Evolutionary conservation across 1,284 basidiomycete genomes (phyloP).

Genomic region (Xanthoconium separans): DNA sequence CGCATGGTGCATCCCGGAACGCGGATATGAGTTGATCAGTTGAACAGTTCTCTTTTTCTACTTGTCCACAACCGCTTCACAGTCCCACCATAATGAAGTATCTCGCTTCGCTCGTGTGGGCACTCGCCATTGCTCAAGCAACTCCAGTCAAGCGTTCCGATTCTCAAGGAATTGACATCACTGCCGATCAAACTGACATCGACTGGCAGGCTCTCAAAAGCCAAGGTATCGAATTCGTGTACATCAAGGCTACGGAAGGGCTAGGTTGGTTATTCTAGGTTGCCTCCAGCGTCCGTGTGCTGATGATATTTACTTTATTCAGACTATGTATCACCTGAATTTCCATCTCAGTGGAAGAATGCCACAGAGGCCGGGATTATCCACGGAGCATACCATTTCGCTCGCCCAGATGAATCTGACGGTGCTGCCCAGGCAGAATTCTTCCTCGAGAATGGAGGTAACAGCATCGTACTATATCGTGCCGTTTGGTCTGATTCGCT

Average conservation of each 20-base stretch:
- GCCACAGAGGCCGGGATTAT: slow-evolving; percentile 49
- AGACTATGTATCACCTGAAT: slow-evolving; percentile 37
- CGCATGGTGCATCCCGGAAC: no score
- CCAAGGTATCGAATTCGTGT: slow-evolving; percentile 59
- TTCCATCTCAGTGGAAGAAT: slow-evolving; percentile 44
- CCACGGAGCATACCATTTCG: slow-evolving; percentile 59
- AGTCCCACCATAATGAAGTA: slow-evolving; percentile 18
- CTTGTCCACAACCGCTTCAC: not conserved
- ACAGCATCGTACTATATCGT: slow-evolving; percentile 4
- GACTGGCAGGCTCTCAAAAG: slow-evolving; percentile 54
- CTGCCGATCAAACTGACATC: slow-evolving; percentile 49
- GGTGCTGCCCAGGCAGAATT: slow-evolving; percentile 46
- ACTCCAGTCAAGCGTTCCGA: slow-evolving; percentile 33
- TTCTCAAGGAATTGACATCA: slow-evolving; percentile 56
- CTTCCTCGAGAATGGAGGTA: slow-evolving; percentile 62
- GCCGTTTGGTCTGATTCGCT: slow-evolving; percentile 1
- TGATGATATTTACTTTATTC: no score
- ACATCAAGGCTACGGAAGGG: slow-evolving; percentile 63
- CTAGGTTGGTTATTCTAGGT: slow-evolving; percentile 38
- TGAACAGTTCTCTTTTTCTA: no score
- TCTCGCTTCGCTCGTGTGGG: slow-evolving; percentile 15
- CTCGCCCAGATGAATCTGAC: slow-evolving; percentile 41
- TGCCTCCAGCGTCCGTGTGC: not conserved
- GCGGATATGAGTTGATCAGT: no score
- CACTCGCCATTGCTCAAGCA: slow-evolving; percentile 14